phyloP scores from a whole-genome alignment of 1,284 basidiomycete genomes.

The Boletus semigastroideus region DNA sequence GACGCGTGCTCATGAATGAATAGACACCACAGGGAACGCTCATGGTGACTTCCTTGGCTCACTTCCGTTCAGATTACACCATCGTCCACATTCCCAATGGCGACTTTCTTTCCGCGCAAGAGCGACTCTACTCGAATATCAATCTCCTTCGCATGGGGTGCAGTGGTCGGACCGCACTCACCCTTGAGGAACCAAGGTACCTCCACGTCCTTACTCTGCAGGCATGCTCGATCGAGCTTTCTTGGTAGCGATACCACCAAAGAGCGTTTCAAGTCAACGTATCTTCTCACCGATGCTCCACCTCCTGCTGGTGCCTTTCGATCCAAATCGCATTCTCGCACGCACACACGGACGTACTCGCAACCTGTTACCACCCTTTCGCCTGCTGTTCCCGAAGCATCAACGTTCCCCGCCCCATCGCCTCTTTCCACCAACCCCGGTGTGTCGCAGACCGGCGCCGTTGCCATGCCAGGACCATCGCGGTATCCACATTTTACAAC shows the following conservation, averaged over 20 bases:
- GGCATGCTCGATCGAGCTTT: constrained; percentile 9
- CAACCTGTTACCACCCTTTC: constrained; percentile 27
- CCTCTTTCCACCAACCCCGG: constrained; percentile 17
- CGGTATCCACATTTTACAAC: constrained; percentile 34
- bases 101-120: constrained; percentile 56
- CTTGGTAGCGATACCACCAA: constrained; percentile 66
- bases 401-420: constrained; percentile 13
- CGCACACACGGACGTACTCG: constrained; percentile 32
- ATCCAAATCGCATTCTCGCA: constrained; percentile 31
- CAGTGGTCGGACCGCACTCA: constrained; percentile 70
- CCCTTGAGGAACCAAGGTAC: constrained; percentile 69
- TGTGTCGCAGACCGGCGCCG: constrained; percentile 12
- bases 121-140: constrained; percentile 75
- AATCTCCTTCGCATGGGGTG: constrained; percentile 77
- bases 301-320: constrained; percentile 26
- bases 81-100: constrained; percentile 75
- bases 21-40: constrained; percentile 67
- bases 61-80: constrained; percentile 81
- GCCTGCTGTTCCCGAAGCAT: constrained; percentile 26
- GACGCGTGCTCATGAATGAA: constrained; percentile 15
- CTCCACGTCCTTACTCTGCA: constrained; percentile 6
- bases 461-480: constrained; percentile 10
- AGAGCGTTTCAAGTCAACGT: constrained; percentile 70
- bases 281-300: constrained; percentile 52
- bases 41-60: constrained; percentile 79